Evolutionary conservation across 1,284 basidiomycete genomes (phyloP).

Genomic region (Blastosporella zonata): DNA sequence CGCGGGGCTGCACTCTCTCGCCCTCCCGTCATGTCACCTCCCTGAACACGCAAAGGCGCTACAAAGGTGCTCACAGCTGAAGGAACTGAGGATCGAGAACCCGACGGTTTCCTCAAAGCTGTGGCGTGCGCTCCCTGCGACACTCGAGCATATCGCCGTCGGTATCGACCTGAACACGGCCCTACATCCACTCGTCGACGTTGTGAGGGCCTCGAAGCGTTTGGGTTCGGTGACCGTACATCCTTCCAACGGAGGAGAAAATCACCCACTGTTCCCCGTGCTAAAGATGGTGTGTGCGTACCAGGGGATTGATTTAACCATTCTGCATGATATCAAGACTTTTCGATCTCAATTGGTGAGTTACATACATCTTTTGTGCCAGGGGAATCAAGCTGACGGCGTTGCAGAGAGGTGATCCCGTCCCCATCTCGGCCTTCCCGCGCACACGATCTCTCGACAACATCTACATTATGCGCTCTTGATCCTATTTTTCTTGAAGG

Average conservation of each 20-base stretch:
- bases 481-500: slow-evolving; percentile 2
- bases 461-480: slow-evolving; percentile 23
- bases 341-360: slow-evolving; percentile 50
- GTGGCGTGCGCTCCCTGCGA: slow-evolving; percentile 46
- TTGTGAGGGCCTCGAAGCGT: slow-evolving; percentile 38
- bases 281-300: slow-evolving; percentile 57
- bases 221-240: slow-evolving; percentile 46
- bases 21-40: slow-evolving; percentile 51
- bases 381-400: slow-evolving; percentile 3
- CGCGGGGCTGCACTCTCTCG: slow-evolving; percentile 46
- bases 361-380: slow-evolving; percentile 10
- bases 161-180: slow-evolving; percentile 54
- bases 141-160: slow-evolving; percentile 53
- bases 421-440: slow-evolving; percentile 23
- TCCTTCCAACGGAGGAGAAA: slow-evolving; percentile 43
- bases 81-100: slow-evolving; percentile 51
- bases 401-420: slow-evolving; percentile 33
- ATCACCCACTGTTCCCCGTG: slow-evolving; percentile 44
- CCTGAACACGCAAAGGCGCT: slow-evolving; percentile 46
- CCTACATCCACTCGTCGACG: slow-evolving; percentile 50
- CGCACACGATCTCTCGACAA: slow-evolving; percentile 27
- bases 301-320: slow-evolving; percentile 46
- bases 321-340: slow-evolving; percentile 42
- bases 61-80: slow-evolving; percentile 45
- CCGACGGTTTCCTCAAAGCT: slow-evolving; percentile 41